Evolutionary conservation across 257 asterid genomes (phyloP).

Genomic region (Plantago major): DNA sequence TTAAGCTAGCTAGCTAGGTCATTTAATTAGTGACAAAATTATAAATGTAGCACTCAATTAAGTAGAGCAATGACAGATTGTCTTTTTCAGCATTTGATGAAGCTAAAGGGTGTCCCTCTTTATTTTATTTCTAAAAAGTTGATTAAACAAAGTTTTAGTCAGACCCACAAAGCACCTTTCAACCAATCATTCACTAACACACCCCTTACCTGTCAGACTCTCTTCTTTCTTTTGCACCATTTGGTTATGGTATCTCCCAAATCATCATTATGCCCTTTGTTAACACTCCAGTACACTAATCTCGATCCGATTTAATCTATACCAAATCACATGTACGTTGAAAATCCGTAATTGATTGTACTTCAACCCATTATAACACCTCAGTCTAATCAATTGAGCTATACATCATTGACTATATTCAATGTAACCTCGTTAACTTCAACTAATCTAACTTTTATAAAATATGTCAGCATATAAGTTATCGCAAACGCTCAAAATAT

Average conservation of each 20-base stretch:
- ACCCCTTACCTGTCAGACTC: slow-evolving; percentile 18
- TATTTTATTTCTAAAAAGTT: background rate
- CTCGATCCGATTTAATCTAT: no score
- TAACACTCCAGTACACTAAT: no score
- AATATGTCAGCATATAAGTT: no score
- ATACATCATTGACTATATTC: no score
- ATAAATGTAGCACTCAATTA: slow-evolving; percentile 23
- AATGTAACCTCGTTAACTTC: no score
- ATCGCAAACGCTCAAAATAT: no score
- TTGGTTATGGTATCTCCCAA: background rate
- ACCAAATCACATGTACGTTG: no score
- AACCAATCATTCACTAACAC: slow-evolving; percentile 51
- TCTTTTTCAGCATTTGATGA: slow-evolving; percentile 40
- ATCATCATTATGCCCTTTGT: no score
- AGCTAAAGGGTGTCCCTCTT: slow-evolving; percentile 26
- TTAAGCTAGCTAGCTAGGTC: background rate
- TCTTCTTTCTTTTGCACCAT: slow-evolving; percentile 7
- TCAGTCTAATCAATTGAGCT: no score
- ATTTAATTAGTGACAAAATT: background rate
- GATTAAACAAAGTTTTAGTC: slow-evolving; percentile 17
- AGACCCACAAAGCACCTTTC: slow-evolving; percentile 44
- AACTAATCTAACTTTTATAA: no score
- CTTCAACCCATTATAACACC: no score
- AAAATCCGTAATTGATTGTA: no score
- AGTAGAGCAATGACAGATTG: slow-evolving; percentile 41